A percentile compares a stretch with the other conserved stretches of the same genome.
phyloP scores from a whole-genome alignment of 805 yeast species.

The Priceomyces haplophilus region DNA sequence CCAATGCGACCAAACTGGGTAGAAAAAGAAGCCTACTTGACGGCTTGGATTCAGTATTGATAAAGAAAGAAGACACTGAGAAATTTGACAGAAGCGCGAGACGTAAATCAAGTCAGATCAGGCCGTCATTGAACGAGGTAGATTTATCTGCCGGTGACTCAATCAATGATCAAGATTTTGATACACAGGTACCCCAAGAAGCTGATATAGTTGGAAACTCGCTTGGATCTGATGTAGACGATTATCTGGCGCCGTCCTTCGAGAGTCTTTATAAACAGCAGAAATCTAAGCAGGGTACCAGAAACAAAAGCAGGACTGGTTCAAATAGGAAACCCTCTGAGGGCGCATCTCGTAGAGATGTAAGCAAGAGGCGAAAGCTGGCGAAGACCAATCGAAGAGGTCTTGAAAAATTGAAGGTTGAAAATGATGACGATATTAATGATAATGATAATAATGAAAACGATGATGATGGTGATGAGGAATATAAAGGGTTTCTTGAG shows the following conservation, averaged over 20 bases:
- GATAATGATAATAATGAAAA: neutral
- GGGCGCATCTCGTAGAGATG: neutral
- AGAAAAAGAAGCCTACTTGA: conserved; percentile 4
- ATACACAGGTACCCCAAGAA: neutral
- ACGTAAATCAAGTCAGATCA: conserved; percentile 5
- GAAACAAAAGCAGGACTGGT: neutral
- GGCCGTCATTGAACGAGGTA: conserved; percentile 2
- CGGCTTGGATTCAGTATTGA: conserved; percentile 24
- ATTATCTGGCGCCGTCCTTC: neutral
- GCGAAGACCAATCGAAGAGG: too few relatives aligned
- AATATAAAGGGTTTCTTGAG: neutral
- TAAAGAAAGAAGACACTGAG: conserved; percentile 18
- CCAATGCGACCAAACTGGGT: neutral
- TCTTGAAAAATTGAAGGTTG: neutral
- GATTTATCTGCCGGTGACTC: neutral
- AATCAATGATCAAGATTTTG: neutral
- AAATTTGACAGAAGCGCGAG: conserved; percentile 8
- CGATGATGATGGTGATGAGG: neutral
- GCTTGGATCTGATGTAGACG: neutral
- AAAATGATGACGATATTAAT: neutral
- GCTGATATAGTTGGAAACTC: neutral
- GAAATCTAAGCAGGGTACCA: neutral
- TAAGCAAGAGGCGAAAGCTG: neutral
- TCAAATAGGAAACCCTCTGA: neutral
- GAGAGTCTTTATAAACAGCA: neutral